These are phyloP conservation scores for Pythium myriotylum DNA, from an alignment of 352 stramenopile genomes.

Conservation along the genomic window DNA sequence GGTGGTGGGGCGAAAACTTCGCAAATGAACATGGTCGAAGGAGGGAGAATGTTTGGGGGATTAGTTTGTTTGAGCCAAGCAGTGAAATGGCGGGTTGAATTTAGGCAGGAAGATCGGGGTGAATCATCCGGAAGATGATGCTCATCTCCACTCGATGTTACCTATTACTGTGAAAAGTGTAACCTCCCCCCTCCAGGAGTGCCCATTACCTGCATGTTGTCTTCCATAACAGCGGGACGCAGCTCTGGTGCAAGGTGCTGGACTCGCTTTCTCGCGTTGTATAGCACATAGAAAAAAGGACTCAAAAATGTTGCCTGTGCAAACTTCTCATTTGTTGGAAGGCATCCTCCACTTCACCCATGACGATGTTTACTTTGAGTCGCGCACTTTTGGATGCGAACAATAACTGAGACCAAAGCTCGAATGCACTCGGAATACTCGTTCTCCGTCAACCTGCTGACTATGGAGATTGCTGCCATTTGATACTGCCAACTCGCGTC, in stretches of 20 bases:
- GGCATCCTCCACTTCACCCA: constrained; percentile 21
- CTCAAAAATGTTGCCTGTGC: background rate
- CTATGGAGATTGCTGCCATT: constrained; percentile 9
- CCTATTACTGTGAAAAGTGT: no score
- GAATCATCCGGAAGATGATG: no score
- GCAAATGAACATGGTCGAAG: no score
- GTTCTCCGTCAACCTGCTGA: background rate
- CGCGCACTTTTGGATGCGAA: background rate
- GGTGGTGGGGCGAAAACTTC: no score
- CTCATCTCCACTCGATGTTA: no score
- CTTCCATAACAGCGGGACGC: background rate
- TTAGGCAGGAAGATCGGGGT: no score
- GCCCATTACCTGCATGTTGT: background rate
- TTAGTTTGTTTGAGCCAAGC: no score
- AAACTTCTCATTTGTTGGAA: constrained; percentile 2
- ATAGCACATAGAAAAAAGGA: constrained; percentile 18
- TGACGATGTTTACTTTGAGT: background rate
- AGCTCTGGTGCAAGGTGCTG: background rate
- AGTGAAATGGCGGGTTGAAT: no score
- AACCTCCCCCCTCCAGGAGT: no score
- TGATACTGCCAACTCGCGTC: constrained; percentile 4
- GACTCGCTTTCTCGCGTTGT: constrained; percentile 12
- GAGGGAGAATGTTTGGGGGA: no score
- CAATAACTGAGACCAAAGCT: background rate
- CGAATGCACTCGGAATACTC: constrained; percentile 9